These are phyloP conservation scores for Solanum hybrid DNA, from an alignment of 305 asterid genomes.

Conservation along the genomic window DNA sequence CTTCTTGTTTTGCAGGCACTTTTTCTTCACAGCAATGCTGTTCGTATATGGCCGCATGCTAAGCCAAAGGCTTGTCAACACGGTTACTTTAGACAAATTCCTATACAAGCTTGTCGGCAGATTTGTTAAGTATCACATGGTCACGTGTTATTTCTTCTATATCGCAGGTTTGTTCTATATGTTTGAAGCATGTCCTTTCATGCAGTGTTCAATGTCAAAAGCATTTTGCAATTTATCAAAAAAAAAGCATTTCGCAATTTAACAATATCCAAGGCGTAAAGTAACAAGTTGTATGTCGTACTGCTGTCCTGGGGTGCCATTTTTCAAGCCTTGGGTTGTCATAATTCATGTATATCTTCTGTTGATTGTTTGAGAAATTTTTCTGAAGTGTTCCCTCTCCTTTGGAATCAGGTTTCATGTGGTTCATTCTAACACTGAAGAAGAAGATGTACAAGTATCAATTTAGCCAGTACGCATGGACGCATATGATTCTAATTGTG, in stretches of 20 bases:
- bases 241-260: not conserved
- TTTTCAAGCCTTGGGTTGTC: not conserved
- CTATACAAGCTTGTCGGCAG: conserved; percentile 70
- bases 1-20: conserved; percentile 52
- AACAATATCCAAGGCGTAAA: not conserved
- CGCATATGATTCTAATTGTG: conserved; percentile 93
- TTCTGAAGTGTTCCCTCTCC: not conserved
- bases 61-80: conserved; percentile 90
- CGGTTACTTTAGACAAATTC: conserved; percentile 72
- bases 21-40: conserved; percentile 94
- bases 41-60: conserved; percentile 94
- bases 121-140: conserved; percentile 94
- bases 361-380: not conserved
- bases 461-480: conserved; percentile 99
- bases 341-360: not conserved
- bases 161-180: conserved; percentile 56
- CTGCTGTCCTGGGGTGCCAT: not conserved
- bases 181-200: conserved; percentile 6
- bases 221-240: not conserved
- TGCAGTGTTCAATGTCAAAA: not conserved
- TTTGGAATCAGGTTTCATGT: conserved; percentile 76
- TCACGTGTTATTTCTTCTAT: conserved; percentile 87
- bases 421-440: conserved; percentile 93
- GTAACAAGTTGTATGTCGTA: not conserved
- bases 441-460: conserved; percentile 98